Evolutionary conservation across 768 basidiomycete genomes (phyloP).

Genomic region (Boletellus ananiceps): DNA sequence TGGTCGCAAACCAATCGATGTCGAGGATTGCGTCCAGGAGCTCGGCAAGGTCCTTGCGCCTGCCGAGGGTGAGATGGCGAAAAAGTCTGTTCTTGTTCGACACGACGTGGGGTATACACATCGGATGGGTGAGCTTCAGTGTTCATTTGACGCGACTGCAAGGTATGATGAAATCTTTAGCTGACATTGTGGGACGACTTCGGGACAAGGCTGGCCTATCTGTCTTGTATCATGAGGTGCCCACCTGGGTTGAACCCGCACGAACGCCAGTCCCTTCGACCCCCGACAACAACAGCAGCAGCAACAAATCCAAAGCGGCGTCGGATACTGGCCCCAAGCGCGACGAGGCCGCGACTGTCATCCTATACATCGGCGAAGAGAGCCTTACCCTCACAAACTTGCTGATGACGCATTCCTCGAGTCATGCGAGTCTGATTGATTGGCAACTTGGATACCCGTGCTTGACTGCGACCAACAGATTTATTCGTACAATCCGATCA

Average conservation of each 20-base stretch:
- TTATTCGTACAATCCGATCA: slow-evolving; percentile 67
- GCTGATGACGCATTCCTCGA: slow-evolving; percentile 73
- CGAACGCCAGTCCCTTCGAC: background rate
- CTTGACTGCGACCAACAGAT: slow-evolving; percentile 43
- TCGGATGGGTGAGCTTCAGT: slow-evolving; percentile 44
- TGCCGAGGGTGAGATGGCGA: slow-evolving; percentile 1
- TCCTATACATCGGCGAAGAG: slow-evolving; percentile 74
- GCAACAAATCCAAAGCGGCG: background rate
- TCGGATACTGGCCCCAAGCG: background rate
- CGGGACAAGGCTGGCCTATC: slow-evolving; percentile 24
- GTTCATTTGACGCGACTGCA: background rate
- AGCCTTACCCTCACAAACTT: slow-evolving; percentile 79
- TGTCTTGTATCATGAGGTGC: slow-evolving; percentile 37
- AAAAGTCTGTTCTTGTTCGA: slow-evolving; percentile 48
- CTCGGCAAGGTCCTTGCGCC: slow-evolving; percentile 35
- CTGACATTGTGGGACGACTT: slow-evolving; percentile 14
- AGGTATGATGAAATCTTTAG: slow-evolving; percentile 5
- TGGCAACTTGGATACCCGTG: background rate
- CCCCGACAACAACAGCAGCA: too few species aligned
- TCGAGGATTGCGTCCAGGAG: slow-evolving; percentile 43
- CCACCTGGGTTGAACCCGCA: slow-evolving; percentile 21
- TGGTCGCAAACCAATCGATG: slow-evolving; percentile 65
- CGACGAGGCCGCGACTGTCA: slow-evolving; percentile 9
- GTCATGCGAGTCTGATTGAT: slow-evolving; percentile 41
- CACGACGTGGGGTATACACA: slow-evolving; percentile 80